Evolutionary conservation across 2,329 filamentous ascomycete genomes (phyloP), one percentile per base, ranked within the genome.

Genomic region (Aspergillus sp.): DNA sequence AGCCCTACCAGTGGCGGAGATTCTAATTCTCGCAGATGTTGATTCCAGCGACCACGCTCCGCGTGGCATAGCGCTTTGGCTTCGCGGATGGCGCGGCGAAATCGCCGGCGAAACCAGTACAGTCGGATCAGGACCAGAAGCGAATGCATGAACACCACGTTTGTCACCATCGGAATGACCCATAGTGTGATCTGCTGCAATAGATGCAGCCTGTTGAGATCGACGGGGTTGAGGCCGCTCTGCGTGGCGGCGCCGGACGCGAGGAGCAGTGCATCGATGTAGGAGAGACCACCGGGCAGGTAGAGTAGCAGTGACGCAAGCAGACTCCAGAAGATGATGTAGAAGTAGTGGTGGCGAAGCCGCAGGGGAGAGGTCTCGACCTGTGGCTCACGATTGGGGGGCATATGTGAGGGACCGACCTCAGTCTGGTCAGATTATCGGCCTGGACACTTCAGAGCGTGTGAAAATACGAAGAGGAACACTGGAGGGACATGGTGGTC

Each of bases 81-180:
- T 60, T 94, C 88, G 30, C 79, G 79, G 14, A 88, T 89, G 56
- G 95, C 82, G 60, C 87, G 80, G 65, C 93, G 87, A 67, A 97
- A 96, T 11, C 90, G 83, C 70, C 93, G 95, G 72, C 96, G 91
- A 67, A 97, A 97, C 92, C 91, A 97, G 72, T 95, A 95, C 2
- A 97, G 77, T 26, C 93, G 87, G 8, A 96, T 79, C 60, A 95
- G 90, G 10, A 97, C 93, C 32, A 97, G 90, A 47, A 84, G 87
- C 1, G 88, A 84, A 65, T 94, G 85, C 62, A 95, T 84, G 40
- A 87, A 85, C 53, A 95, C 92, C 0, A 90, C 90, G 53, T 89
- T 94, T 20, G 86, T 83, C n/a, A 88, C 63, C 79, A 90, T 85
- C 4, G 86, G 76, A 43, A 89, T 78, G 9, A 90, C 60, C 64